Evolutionary conservation across 1,139 yeast genomes (phyloP), one percentile per base, ranked within the genome.

Genomic region (Lodderomyces pseudojiufengensis): DNA sequence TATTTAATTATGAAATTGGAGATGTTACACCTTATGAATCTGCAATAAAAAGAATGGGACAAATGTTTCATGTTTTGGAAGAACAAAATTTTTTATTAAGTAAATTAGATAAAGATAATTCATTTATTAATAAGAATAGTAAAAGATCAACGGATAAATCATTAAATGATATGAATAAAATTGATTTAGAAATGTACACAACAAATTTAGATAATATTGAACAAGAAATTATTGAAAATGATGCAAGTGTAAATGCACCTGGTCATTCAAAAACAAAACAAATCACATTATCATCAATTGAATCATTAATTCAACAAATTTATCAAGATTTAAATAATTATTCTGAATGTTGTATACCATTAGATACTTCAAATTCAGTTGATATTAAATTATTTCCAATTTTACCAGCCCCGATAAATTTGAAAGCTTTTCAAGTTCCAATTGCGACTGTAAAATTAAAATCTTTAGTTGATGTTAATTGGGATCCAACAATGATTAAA

Each of bases 401-500:
- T 11, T 65, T 84, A 27, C 90, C 94, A 6, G 86, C 94, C 1
- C 97, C 97, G 0, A 84, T 87, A 1, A 77, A 76, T 35, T 63
- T 86, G 49, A 61, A 77, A 54, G 76, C 88, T 25, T 67, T 73
- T 50, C 95, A 92, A 54, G 98, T 92, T 0, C 98, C 98, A 0
- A 77, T 88, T 3, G 76, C 95, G 4, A 82, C 92, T 0, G 95
- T 90, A 2, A 78, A 80, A 38, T 61, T 90, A 25, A 70, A 71
- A 27, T 66, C 76, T 25, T 65, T 92, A 45, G 80, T 86, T 24
- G 98, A 92, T 57, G 84, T 84, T 5, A 84, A 85, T 49, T 92
- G 98, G 97, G 98, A 92, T 54, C 97, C 97, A 1, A 92, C 97
- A 2, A 84, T 92, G 94, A 68, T 87, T 29, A 83, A 84, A 46